Evolutionary conservation across 1,284 basidiomycete genomes (phyloP).

Genomic region (Sanghuangporus weigelae): DNA sequence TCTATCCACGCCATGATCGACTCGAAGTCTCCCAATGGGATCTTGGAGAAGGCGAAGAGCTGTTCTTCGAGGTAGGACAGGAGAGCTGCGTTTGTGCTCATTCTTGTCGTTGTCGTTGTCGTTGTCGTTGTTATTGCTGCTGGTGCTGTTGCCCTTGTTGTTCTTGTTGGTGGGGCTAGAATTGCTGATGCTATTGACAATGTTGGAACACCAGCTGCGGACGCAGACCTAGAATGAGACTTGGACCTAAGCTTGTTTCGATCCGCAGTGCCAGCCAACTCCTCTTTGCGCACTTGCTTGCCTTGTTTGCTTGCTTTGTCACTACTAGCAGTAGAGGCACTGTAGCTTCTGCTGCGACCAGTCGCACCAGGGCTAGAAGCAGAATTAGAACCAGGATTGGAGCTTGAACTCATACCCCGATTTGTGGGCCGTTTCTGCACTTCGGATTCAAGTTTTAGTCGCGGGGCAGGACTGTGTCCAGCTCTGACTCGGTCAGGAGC

Average conservation of each 20-base stretch:
- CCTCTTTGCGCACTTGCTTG: neutral
- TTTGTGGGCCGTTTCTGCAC: neutral
- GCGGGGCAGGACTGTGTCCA: neutral
- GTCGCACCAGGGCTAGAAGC: neutral
- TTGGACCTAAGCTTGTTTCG: neutral
- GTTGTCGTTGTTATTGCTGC: neutral
- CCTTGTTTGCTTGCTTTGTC: neutral
- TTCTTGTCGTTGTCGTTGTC: neutral
- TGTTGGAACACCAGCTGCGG: neutral
- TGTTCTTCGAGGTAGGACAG: neutral
- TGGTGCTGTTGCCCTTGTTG: neutral
- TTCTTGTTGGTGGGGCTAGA: neutral
- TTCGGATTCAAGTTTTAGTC: too few species aligned
- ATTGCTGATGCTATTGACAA: neutral
- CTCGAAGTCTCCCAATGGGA: slow-evolving; percentile 16
- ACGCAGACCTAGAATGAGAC: neutral
- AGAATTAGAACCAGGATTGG: neutral
- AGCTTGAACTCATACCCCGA: neutral
- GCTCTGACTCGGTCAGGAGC: neutral
- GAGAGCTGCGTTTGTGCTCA: neutral
- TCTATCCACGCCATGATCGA: slow-evolving; percentile 12
- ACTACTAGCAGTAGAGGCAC: neutral
- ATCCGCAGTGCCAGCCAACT: neutral
- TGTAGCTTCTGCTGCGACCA: neutral
- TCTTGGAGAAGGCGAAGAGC: slow-evolving; percentile 13